Conservation (phyloP, 352 stramenopile species). For the Albugo laibachii region DNA sequence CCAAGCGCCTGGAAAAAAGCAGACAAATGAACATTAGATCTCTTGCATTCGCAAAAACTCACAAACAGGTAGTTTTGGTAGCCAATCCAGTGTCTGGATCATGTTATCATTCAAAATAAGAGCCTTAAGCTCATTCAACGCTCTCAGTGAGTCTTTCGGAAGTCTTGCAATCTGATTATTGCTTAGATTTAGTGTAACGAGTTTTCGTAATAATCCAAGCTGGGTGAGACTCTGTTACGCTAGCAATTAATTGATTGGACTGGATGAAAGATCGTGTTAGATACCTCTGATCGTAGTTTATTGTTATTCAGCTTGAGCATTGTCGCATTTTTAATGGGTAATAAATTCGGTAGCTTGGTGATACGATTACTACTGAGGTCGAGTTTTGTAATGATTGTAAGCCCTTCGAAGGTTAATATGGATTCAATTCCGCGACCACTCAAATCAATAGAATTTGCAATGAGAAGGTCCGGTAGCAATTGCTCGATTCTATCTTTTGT, state of each 20-base stretch:
- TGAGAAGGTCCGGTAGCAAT: slow-evolving; percentile 19
- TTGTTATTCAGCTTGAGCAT: slow-evolving; percentile 71
- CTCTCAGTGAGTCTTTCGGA: slow-evolving; percentile 37
- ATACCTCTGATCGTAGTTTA: slow-evolving; percentile 43
- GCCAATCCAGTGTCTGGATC: slow-evolving; percentile 65
- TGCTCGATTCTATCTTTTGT: slow-evolving; percentile 56
- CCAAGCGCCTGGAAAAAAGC: slow-evolving; percentile 27
- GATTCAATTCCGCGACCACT: slow-evolving; percentile 51
- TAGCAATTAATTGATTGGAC: background rate
- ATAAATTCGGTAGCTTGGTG: slow-evolving; percentile 57
- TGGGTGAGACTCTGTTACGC: slow-evolving; percentile 25
- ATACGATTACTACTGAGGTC: slow-evolving; percentile 75
- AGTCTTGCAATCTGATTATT: slow-evolving; percentile 63
- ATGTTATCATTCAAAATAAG: slow-evolving; percentile 74
- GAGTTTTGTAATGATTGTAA: slow-evolving; percentile 41
- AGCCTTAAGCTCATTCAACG: slow-evolving; percentile 49
- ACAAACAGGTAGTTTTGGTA: slow-evolving; percentile 37
- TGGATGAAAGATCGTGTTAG: background rate
- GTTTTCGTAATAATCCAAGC: slow-evolving; percentile 56
- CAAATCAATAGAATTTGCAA: slow-evolving; percentile 23
- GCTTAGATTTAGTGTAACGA: slow-evolving; percentile 54
- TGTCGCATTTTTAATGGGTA: slow-evolving; percentile 28
- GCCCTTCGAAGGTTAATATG: slow-evolving; percentile 50
- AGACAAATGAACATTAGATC: background rate
- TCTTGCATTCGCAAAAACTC: background rate